Evolutionary conservation across 2,329 filamentous ascomycete species (phyloP), one percentile per base, ranked within the genome.

Genomic region (Leptographium radiaticola): DNA sequence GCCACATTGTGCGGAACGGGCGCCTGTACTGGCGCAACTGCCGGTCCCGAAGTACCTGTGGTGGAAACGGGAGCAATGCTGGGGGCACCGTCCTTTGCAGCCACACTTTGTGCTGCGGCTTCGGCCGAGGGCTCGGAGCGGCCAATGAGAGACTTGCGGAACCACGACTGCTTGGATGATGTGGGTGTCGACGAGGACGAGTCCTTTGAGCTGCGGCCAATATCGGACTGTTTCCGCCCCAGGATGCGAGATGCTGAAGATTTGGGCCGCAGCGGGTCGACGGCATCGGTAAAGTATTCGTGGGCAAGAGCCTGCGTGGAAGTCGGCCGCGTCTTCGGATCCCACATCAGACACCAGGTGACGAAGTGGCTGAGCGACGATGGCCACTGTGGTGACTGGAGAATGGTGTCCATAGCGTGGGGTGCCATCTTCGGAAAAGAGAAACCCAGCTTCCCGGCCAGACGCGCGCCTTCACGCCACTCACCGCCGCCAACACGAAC

Each of bases 391-490:
- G 93, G 89, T 31, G 86, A 68, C 65, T 89, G 89, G 9, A 98
- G 76, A 60, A 97, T 93, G 6, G 89, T 94, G 62, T 97, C 91
- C 80, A 98, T 89, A 18, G 91, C 81, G 68, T 97, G 93, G 51
- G 93, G 93, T 25, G 93, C 91, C 93, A 98, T 97, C 81, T 93
- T 97, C 56, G 93, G 93, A 71, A 98, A 98, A 0, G 93, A 96
- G 69, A 98, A 98, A 54, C 93, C 93, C 59, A 98, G 79, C 75
- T 97, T 97, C 61, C 93, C 89, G 54, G 93, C 93, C 56, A 98
- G 75, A 57, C 89, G 81, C 47, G 89, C 89, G 55, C 93, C 93
- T 55, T 98, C 93, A 63, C 89, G 89, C 93, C 93, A 98, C 62
- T 98, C 93, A 63, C 93, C 93, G 64, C 93, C 93, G 53, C 93